Conservation (phyloP, 1,284 basidiomycete species). For the Cystobasidium pallidum region DNA sequence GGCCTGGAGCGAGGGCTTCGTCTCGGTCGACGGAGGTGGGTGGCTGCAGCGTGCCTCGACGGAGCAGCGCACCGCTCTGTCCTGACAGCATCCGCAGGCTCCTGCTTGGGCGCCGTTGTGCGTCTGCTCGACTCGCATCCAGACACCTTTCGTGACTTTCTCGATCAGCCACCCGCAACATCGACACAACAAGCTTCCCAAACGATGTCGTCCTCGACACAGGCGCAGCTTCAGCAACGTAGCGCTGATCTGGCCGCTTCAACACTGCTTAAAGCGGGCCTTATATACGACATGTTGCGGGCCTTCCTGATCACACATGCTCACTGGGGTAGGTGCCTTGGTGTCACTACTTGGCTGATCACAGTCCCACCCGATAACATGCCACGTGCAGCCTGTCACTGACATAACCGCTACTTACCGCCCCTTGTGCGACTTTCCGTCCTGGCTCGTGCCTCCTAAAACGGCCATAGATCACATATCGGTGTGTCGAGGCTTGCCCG, state of each 20-base stretch:
- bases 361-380: too few relatives aligned
- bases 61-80: not conserved
- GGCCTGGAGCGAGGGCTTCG: slow-evolving; percentile 55
- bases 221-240: not conserved
- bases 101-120: slow-evolving; percentile 51
- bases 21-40: slow-evolving; percentile 56
- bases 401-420: not conserved
- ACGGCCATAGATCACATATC: not conserved
- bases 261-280: slow-evolving; percentile 17
- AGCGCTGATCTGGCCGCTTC: not conserved
- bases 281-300: slow-evolving; percentile 24
- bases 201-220: not conserved
- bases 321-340: slow-evolving; percentile 47
- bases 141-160: slow-evolving; percentile 47
- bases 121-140: slow-evolving; percentile 48
- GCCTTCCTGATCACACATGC: slow-evolving; percentile 50
- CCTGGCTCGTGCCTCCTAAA: not conserved
- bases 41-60: not conserved
- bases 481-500: not conserved
- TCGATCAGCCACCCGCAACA: slow-evolving; percentile 22
- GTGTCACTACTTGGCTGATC: too few relatives aligned
- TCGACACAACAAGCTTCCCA: slow-evolving; percentile 6
- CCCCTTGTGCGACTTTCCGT: not conserved
- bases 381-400: slow-evolving; percentile 1
- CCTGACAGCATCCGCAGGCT: slow-evolving; percentile 45